Conservation (phyloP, 306 rosid species). For the Argentina anserina region DNA sequence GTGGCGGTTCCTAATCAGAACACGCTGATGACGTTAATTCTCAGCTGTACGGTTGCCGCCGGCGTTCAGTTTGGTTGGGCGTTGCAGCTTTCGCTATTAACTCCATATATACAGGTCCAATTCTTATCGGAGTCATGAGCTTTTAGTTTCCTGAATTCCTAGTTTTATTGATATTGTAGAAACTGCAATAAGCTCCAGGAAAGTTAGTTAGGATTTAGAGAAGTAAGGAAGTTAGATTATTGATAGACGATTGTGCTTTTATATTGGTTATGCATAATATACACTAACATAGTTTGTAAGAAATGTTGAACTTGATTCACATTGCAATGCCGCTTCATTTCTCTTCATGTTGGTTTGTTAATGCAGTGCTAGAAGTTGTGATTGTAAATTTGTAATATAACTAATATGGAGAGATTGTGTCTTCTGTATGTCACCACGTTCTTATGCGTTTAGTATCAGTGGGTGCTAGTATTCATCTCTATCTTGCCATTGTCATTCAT, state of each 20-base stretch:
- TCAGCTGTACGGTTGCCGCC: conserved; percentile 92
- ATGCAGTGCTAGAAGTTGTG: not conserved
- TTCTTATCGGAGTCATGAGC: not conserved
- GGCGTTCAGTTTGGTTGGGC: conserved; percentile 99
- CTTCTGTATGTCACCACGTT: not conserved
- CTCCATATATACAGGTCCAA: conserved; percentile 87
- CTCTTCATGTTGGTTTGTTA: not conserved
- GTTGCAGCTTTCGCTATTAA: conserved; percentile 87
- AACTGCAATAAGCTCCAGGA: not conserved
- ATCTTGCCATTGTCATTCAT: not conserved
- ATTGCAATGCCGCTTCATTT: not conserved
- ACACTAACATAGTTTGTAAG: not conserved
- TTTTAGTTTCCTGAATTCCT: not conserved
- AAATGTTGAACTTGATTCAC: not conserved
- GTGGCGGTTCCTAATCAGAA: conserved; percentile 26
- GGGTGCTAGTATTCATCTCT: not conserved
- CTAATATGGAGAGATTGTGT: not conserved
- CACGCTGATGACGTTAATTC: conserved; percentile 51
- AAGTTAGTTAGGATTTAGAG: not conserved
- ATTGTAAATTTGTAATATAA: not conserved
- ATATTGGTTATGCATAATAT: not conserved
- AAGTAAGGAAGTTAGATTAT: not conserved
- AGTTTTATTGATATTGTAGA: not conserved
- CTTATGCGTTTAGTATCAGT: not conserved
- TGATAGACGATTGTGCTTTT: not conserved